These are phyloP conservation scores for Pseudogymnoascus sp. DNA, from an alignment of 2,329 filamentous ascomycete species.

Conservation along the genomic window DNA sequence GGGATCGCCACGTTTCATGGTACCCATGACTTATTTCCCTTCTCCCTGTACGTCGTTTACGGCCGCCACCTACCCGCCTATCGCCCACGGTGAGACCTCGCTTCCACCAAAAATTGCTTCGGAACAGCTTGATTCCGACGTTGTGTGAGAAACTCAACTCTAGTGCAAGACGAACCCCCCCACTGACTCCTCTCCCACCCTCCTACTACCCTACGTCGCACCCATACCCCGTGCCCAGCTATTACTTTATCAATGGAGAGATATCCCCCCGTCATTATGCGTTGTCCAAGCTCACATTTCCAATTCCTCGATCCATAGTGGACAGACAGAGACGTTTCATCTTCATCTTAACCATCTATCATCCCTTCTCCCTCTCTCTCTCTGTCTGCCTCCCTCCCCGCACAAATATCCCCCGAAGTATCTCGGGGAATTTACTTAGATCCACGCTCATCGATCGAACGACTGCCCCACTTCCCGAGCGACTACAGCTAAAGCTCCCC, in stretches of 20 bases:
- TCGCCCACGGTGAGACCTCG: neutral
- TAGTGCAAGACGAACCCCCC: neutral
- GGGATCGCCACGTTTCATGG: neutral
- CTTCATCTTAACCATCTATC: neutral
- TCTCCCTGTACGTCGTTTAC: neutral
- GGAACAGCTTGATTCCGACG: neutral
- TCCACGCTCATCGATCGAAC: neutral
- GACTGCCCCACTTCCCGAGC: constrained; percentile 2
- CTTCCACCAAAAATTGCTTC: neutral
- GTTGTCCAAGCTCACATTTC: neutral
- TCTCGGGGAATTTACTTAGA: neutral
- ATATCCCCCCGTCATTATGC: constrained; percentile 3
- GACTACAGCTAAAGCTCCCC: neutral
- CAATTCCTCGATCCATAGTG: constrained; percentile 5
- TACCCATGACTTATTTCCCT: neutral
- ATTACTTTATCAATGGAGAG: neutral
- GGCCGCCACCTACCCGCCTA: neutral
- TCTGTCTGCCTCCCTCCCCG: neutral
- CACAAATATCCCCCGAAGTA: neutral
- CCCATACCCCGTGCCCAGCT: neutral
- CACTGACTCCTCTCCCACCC: neutral
- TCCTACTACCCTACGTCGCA: neutral
- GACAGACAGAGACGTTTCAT: neutral
- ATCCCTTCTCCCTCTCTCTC: neutral
- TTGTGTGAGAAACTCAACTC: neutral